phyloP scores from a whole-genome alignment of 306 rosid genomes.

The Carpinus viminea region DNA sequence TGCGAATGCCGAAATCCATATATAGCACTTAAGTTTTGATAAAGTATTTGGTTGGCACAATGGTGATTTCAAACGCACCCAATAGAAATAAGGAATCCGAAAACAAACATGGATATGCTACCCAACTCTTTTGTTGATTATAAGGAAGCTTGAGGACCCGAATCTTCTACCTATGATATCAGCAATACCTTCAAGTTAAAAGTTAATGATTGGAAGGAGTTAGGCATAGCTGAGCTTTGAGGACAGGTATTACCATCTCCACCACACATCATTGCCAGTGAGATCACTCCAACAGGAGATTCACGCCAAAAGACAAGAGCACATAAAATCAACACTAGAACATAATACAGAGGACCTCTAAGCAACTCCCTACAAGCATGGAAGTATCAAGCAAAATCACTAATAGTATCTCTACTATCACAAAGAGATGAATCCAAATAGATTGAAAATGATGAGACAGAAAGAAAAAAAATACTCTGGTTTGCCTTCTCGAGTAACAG shows the following conservation, averaged over 20 bases:
- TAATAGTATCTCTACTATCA: background rate
- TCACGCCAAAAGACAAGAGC: slow-evolving; percentile 84
- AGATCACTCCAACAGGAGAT: slow-evolving; percentile 75
- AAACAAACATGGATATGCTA: slow-evolving; percentile 78
- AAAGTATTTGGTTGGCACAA: background rate
- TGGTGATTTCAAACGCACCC: slow-evolving; percentile 47
- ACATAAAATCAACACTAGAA: slow-evolving; percentile 54
- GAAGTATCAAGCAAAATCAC: slow-evolving; percentile 19
- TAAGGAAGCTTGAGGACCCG: slow-evolving; percentile 79
- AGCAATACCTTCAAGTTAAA: slow-evolving; percentile 63
- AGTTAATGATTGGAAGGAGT: slow-evolving; percentile 7
- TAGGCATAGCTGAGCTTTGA: slow-evolving; percentile 1
- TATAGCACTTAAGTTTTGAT: background rate
- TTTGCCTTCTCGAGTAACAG: slow-evolving; percentile 82
- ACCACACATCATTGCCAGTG: slow-evolving; percentile 92
- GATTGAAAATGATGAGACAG: slow-evolving; percentile 20
- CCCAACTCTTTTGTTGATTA: slow-evolving; percentile 79
- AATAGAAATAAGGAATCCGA: slow-evolving; percentile 76
- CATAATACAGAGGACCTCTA: slow-evolving; percentile 84
- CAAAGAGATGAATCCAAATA: slow-evolving; percentile 10
- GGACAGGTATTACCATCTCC: slow-evolving; percentile 68
- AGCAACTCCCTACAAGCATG: slow-evolving; percentile 78
- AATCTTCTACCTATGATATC: slow-evolving; percentile 89
- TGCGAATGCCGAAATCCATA: slow-evolving; percentile 21
- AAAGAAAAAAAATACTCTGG: slow-evolving; percentile 49